Percentiles rank a stretch among this genome's conserved stretches.
Conservation (phyloP, 2,329 filamentous ascomycete genomes). For the Fusarium sp. region DNA sequence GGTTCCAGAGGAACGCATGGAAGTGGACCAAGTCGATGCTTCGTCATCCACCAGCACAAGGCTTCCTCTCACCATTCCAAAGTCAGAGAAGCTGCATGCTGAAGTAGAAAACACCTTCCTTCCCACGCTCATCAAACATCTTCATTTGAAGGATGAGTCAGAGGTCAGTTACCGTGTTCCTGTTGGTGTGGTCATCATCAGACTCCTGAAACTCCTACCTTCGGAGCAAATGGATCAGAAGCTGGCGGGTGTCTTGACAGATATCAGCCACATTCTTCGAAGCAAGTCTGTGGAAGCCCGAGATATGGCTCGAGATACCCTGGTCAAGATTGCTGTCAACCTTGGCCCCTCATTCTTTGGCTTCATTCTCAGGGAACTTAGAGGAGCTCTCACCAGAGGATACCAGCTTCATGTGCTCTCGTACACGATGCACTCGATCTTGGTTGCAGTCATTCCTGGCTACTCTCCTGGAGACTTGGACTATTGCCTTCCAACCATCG, state of each 20-base stretch:
- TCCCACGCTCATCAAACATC: constrained; percentile 81
- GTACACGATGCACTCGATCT: constrained; percentile 91
- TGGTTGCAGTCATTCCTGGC: constrained; percentile 78
- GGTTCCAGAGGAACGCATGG: constrained; percentile 53
- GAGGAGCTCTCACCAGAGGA: constrained; percentile 82
- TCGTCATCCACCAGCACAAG: constrained; percentile 46
- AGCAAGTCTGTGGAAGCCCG: constrained; percentile 89
- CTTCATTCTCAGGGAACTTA: constrained; percentile 92
- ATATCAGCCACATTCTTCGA: constrained; percentile 91
- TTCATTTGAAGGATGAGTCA: constrained; percentile 94
- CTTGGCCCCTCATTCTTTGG: constrained; percentile 86
- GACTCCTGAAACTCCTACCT: constrained; percentile 84
- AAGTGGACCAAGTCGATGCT: constrained; percentile 50
- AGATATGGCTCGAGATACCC: constrained; percentile 89
- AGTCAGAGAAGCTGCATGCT: constrained; percentile 71
- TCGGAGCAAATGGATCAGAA: constrained; percentile 76
- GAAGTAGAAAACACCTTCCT: constrained; percentile 82
- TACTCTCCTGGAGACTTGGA: constrained; percentile 87
- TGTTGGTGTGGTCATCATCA: constrained; percentile 88
- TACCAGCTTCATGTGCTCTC: constrained; percentile 96
- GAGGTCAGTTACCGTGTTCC: constrained; percentile 94
- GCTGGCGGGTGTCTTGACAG: constrained; percentile 85
- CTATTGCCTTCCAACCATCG: constrained; percentile 82
- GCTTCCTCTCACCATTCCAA: constrained; percentile 74
- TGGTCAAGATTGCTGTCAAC: constrained; percentile 83